Conservation (phyloP, 306 rosid species). For the Adenanthera pavonina region DNA sequence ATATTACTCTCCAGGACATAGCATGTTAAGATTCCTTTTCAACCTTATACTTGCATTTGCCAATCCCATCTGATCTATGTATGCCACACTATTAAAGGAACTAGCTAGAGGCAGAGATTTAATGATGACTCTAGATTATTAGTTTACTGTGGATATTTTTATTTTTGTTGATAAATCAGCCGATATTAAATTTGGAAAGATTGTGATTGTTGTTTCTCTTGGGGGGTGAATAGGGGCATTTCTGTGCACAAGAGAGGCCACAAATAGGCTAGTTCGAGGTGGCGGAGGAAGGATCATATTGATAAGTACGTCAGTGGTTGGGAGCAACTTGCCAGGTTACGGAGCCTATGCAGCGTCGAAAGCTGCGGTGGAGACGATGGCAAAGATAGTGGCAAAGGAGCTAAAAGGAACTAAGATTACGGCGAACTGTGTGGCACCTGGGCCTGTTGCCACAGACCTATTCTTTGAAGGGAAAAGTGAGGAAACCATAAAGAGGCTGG, state of each 20-base stretch:
- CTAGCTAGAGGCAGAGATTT: too few species aligned
- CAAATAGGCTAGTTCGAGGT: conserved; percentile 44
- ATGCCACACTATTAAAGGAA: too few species aligned
- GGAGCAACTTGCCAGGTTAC: conserved; percentile 41
- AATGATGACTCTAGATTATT: too few species aligned
- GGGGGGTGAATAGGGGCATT: conserved; percentile 35
- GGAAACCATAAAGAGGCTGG: conserved; percentile 34
- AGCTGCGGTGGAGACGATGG: conserved; percentile 61
- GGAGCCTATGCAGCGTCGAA: conserved; percentile 57
- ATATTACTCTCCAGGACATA: too few species aligned
- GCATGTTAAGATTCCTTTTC: too few species aligned
- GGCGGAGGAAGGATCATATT: conserved; percentile 56
- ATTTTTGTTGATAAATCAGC: too few species aligned
- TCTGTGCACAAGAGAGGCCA: conserved; percentile 45
- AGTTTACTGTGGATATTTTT: too few species aligned
- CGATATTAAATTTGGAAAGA: background rate
- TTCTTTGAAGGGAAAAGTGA: conserved; percentile 51
- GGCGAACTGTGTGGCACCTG: conserved; percentile 59
- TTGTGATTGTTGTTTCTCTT: too few species aligned
- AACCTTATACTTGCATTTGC: too few species aligned
- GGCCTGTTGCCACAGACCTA: conserved; percentile 56
- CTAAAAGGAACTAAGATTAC: conserved; percentile 53
- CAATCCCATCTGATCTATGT: too few species aligned
- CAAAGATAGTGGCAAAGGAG: conserved; percentile 59
- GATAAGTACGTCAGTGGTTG: conserved; percentile 41